Base-by-base conservation (phyloP, 2,329 filamentous ascomycete genomes). In the Ploettnerulaceae sp. region DNA sequence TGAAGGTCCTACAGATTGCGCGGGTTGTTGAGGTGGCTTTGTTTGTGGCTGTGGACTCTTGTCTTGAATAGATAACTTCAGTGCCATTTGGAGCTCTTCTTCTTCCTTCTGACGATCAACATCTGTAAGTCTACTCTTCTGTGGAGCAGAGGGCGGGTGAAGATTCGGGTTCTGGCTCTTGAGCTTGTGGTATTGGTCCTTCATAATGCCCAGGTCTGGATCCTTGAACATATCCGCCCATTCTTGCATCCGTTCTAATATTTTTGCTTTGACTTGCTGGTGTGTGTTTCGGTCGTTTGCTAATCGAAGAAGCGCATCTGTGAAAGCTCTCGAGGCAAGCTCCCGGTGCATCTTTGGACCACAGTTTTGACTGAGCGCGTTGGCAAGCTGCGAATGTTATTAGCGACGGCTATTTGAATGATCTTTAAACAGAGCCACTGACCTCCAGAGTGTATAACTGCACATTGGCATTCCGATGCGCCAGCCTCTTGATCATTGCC, bases 211-310 rank as follows among this genome's bases (percentile, higher is more conserved):
- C 51, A 98, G 77, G 64, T 96, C 91, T 8, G 89, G 79, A 64
- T 96, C 89, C 51, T 78, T 79, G 66, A 97, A 97, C 87, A 96
- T 95, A 61, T 93, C 87, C 47, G 86, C 82, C 93, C 93, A 98
- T 55, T 91, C 88, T 66, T 86, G 84, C 89, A 97, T 97, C 57
- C 90, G 82, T 73, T 97, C 91, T 49, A 97, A 70, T 56, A 98
- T 95, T 77, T 96, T 97, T 55, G 88, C 81, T 70, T 97, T 97
- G 64, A 98, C 93, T 67, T 95, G 89, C 64, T 86, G 84, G 67
- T 97, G 93, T 42, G 91, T 96, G 66, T 95, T 98, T 69, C 90
- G 80, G 68, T 98, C 93, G 70, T 84, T 88, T 55, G 93, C 90
- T 49, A 98, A 78, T 63, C 93, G 84, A 54, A 97, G 75, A 37